Evolutionary conservation across 106 monocot species (phyloP).

Genomic region (Posidonia australis): DNA sequence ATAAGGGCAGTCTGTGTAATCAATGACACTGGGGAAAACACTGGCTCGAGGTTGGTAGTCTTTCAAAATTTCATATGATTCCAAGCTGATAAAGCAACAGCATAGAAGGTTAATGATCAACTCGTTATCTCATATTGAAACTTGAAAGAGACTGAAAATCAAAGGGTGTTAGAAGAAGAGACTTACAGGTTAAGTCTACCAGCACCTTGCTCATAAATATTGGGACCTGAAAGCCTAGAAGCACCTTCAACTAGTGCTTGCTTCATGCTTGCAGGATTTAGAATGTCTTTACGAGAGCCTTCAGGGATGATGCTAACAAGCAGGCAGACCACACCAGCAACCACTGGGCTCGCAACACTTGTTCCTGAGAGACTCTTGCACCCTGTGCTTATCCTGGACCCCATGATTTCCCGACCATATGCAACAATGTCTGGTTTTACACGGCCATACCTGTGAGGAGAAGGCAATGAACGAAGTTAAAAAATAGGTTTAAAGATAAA

Average conservation of each 20-base stretch:
- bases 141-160: not conserved
- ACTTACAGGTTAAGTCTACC: conserved; percentile 92
- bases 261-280: conserved; percentile 99
- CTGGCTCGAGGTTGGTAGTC: conserved; percentile 75
- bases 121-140: not conserved
- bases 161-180: not conserved
- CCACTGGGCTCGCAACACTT: conserved; percentile 97
- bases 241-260: conserved; percentile 99
- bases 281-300: conserved; percentile 43
- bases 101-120: not conserved
- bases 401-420: conserved; percentile 94
- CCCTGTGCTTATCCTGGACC: conserved; percentile 93
- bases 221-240: conserved; percentile 75
- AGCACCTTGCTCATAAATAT: conserved; percentile 96
- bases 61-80: conserved; percentile 78
- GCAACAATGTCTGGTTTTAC: conserved; percentile 98
- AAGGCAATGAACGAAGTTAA: not conserved
- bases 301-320: conserved; percentile 85
- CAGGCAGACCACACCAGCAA: conserved; percentile 94
- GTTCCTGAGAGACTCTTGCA: conserved; percentile 98
- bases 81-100: conserved; percentile 32
- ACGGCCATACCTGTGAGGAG: conserved; percentile 72
- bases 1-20: conserved; percentile 90
- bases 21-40: conserved; percentile 81
- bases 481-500: not conserved